A percentile compares a stretch with the other conserved stretches of the same genome.
phyloP scores from a whole-genome alignment of 1,284 basidiomycete species.

The Rhodotorula sp. region DNA sequence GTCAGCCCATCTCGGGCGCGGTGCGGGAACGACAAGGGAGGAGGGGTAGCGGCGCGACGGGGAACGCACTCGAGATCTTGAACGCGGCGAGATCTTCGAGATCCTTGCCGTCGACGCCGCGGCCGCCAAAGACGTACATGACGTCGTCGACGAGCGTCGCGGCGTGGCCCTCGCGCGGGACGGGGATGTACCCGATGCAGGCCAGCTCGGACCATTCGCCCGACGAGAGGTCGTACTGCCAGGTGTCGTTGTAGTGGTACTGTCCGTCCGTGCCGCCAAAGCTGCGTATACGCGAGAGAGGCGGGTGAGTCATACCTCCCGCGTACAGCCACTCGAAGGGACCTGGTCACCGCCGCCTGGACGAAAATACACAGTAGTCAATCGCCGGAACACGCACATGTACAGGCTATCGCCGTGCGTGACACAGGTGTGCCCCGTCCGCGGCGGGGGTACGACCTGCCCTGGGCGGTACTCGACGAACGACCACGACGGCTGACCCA shows the following conservation, averaged over 20 bases:
- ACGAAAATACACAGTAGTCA: too few species aligned
- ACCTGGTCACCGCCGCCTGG: neutral
- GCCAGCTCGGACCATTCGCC: slow-evolving; percentile 87
- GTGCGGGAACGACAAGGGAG: slow-evolving; percentile 55
- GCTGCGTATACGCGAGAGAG: slow-evolving; percentile 54
- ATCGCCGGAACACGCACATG: slow-evolving; percentile 60
- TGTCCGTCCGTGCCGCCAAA: slow-evolving; percentile 98
- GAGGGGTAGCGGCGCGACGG: slow-evolving; percentile 50
- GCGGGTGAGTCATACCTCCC: neutral
- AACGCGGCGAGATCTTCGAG: slow-evolving; percentile 93
- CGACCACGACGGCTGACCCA: slow-evolving; percentile 48
- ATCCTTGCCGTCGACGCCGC: slow-evolving; percentile 96
- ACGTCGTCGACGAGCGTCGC: slow-evolving; percentile 97
- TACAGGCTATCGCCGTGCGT: slow-evolving; percentile 82
- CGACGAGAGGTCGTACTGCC: slow-evolving; percentile 86
- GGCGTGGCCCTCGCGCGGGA: slow-evolving; percentile 94
- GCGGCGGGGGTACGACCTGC: slow-evolving; percentile 83
- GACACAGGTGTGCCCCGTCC: slow-evolving; percentile 91
- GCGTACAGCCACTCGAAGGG: neutral
- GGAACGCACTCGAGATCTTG: slow-evolving; percentile 82
- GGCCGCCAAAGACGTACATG: slow-evolving; percentile 95
- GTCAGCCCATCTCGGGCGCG: neutral
- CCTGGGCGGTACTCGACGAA: slow-evolving; percentile 54
- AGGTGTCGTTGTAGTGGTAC: slow-evolving; percentile 99
- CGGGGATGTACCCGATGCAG: slow-evolving; percentile 97